phyloP scores from a whole-genome alignment of 2,329 filamentous ascomycete genomes.

The Aspergillus aculeatinus region DNA sequence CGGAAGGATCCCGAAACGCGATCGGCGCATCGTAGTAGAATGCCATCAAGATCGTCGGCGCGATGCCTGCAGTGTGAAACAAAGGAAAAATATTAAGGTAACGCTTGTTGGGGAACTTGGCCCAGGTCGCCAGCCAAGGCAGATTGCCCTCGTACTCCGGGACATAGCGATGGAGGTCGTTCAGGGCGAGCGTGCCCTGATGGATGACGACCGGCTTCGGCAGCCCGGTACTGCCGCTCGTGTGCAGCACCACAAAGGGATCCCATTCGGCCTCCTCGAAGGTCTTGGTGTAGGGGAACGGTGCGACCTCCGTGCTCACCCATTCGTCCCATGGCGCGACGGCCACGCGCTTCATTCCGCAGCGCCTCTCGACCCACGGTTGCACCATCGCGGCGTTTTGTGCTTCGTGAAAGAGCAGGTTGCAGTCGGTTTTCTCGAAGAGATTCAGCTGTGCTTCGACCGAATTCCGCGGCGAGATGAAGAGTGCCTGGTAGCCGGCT shows the following conservation, averaged over 20 bases:
- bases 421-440: constrained; percentile 6
- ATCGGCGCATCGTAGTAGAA: constrained; percentile 6
- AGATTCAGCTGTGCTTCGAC: constrained; percentile 11
- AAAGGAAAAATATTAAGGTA: constrained; percentile 7
- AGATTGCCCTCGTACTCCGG: constrained; percentile 3
- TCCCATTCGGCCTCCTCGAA: constrained; percentile 37
- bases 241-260: constrained; percentile 37
- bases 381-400: background rate
- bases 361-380: constrained; percentile 7
- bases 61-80: constrained; percentile 9
- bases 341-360: background rate
- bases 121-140: background rate
- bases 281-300: constrained; percentile 23
- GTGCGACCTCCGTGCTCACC: background rate
- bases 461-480: constrained; percentile 10
- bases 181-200: constrained; percentile 19
- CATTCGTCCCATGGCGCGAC: background rate
- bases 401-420: constrained; percentile 5
- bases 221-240: constrained; percentile 36
- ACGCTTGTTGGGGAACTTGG: constrained; percentile 3
- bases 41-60: background rate
- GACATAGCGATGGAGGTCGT: constrained; percentile 10
- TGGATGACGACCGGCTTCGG: constrained; percentile 38
- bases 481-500: constrained; percentile 6
- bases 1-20: constrained; percentile 4